phyloP scores from a whole-genome alignment of 768 basidiomycete species.

The Rhodotorula taiwanensis region DNA sequence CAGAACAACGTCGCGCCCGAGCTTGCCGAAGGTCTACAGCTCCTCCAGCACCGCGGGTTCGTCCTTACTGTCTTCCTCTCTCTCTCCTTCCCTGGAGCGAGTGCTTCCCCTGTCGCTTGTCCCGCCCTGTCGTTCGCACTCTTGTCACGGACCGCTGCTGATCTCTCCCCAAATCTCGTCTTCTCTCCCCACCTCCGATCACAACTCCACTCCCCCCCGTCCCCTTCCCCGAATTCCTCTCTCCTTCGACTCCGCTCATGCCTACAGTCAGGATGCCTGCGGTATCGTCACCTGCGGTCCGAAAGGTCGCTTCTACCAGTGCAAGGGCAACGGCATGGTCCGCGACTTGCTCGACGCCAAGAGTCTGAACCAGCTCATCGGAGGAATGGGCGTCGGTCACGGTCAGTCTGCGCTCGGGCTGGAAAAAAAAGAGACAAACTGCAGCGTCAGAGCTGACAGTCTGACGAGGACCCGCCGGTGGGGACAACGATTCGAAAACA shows the following conservation, averaged over 20 bases:
- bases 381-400: constrained; percentile 96
- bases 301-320: constrained; percentile 92
- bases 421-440: no score
- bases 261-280: constrained; percentile 85
- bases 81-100: no score
- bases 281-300: constrained; percentile 93
- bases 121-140: neutral
- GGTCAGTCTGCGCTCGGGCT: no score
- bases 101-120: neutral
- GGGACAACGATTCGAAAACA: no score
- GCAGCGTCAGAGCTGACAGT: no score
- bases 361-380: constrained; percentile 67
- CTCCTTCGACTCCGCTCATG: neutral
- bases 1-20: constrained; percentile 36
- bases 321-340: constrained; percentile 99
- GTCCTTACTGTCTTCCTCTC: neutral
- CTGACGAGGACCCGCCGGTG: no score
- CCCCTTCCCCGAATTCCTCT: neutral
- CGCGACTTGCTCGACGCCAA: constrained; percentile 76
- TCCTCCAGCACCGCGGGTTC: constrained; percentile 86
- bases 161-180: no score
- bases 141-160: neutral
- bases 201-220: no score
- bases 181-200: no score
- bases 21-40: constrained; percentile 70